Percentiles rank a stretch among this genome's conserved stretches.
Conservation (phyloP, 2,329 filamentous ascomycete genomes). For the Aspergillus awamori region DNA sequence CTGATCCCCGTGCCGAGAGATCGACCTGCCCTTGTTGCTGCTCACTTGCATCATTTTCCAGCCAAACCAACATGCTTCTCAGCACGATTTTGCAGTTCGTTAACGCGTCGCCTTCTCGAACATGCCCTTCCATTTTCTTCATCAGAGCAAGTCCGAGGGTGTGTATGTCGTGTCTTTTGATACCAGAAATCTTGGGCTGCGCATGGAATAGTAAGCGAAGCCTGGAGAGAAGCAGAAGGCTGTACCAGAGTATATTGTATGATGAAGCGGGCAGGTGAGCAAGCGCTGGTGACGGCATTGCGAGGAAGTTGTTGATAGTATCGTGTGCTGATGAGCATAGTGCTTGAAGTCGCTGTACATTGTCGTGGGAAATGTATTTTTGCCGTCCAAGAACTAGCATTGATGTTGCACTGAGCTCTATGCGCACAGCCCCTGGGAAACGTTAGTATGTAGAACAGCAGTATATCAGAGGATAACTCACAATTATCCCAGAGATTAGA, state of each 20-base stretch:
- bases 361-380: background rate
- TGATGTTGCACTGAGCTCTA: conserved; percentile 7
- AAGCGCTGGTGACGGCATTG: background rate
- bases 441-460: background rate
- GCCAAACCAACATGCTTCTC: conserved; percentile 2
- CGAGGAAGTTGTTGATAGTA: conserved; percentile 1
- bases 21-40: background rate
- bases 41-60: background rate
- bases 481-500: background rate
- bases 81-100: background rate
- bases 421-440: conserved; percentile 2
- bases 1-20: background rate
- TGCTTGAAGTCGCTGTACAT: background rate
- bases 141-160: conserved; percentile 4
- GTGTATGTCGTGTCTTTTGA: background rate
- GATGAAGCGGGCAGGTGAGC: background rate
- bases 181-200: background rate
- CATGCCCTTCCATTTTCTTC: conserved; percentile 1
- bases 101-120: background rate
- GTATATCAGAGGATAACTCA: background rate
- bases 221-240: conserved; percentile 11
- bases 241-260: conserved; percentile 9
- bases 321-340: conserved; percentile 2
- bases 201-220: conserved; percentile 4
- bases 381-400: conserved; percentile 5